Evolutionary conservation across 2,329 filamentous ascomycete species (phyloP).

Genomic region (Clarireedia homoeocarpa): DNA sequence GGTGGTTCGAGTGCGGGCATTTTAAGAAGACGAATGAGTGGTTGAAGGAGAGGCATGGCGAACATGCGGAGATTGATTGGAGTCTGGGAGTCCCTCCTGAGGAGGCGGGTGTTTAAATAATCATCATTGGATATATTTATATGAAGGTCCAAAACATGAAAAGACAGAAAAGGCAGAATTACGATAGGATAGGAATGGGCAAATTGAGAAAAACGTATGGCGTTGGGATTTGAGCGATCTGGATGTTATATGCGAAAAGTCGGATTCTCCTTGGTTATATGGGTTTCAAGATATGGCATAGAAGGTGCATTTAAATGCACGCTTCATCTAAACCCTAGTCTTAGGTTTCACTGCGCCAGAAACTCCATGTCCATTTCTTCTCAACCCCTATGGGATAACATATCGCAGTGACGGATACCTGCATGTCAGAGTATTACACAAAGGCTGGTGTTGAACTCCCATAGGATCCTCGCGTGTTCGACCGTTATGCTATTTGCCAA

Average conservation of each 20-base stretch:
- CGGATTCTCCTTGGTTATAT: background rate
- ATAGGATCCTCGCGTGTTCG: no score
- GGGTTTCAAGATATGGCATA: background rate
- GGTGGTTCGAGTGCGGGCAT: constrained; percentile 78
- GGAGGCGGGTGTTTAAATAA: background rate
- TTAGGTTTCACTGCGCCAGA: no score
- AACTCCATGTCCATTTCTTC: no score
- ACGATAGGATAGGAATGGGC: no score
- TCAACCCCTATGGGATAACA: no score
- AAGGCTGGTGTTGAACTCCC: no score
- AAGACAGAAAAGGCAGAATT: no score
- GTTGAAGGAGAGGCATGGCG: constrained; percentile 70
- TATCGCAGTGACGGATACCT: no score
- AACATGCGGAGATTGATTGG: constrained; percentile 82
- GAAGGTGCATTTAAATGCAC: no score
- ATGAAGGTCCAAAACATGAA: background rate
- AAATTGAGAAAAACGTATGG: background rate
- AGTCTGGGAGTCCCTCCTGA: constrained; percentile 36
- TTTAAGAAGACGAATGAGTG: constrained; percentile 80
- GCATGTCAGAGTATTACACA: no score
- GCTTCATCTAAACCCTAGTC: no score
- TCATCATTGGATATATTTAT: background rate
- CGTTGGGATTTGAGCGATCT: background rate
- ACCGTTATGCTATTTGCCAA: no score
- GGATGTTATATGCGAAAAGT: background rate